Conservation (phyloP, 257 asterid genomes). For the Asclepias syriaca region DNA sequence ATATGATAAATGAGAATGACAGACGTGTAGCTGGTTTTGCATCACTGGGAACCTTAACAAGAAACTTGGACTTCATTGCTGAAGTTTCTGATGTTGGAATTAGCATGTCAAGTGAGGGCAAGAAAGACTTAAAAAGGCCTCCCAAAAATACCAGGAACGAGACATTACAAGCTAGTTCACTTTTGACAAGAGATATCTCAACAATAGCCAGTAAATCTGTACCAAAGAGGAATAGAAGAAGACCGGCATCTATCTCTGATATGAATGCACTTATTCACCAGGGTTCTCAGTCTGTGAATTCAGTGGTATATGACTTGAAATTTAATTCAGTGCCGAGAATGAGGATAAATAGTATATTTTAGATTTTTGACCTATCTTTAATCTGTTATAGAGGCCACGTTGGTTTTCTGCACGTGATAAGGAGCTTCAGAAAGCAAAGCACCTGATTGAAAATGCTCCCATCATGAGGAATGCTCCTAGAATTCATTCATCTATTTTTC, state of each 20-base stretch:
- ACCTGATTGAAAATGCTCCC: slow-evolving; percentile 42
- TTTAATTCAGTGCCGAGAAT: slow-evolving; percentile 7
- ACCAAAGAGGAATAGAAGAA: slow-evolving; percentile 22
- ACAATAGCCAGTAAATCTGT: slow-evolving; percentile 13
- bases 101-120: not conserved
- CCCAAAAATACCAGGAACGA: slow-evolving; percentile 1
- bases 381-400: slow-evolving; percentile 36
- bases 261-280: slow-evolving; percentile 40
- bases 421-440: slow-evolving; percentile 42
- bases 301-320: slow-evolving; percentile 31
- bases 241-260: slow-evolving; percentile 32
- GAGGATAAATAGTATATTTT: slow-evolving; percentile 5
- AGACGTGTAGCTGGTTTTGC: slow-evolving; percentile 1
- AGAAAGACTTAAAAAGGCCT: slow-evolving; percentile 7
- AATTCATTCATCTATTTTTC: slow-evolving; percentile 39
- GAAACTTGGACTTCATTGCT: not conserved
- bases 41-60: slow-evolving; percentile 5
- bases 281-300: slow-evolving; percentile 21
- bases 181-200: slow-evolving; percentile 18
- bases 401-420: slow-evolving; percentile 38
- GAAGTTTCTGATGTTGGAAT: slow-evolving; percentile 6
- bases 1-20: not conserved
- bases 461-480: slow-evolving; percentile 28
- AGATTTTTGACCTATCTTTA: slow-evolving; percentile 18
- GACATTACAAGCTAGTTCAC: slow-evolving; percentile 23